Evolutionary conservation across 768 basidiomycete species (phyloP).

Genomic region (Boletus tylopilopsis): DNA sequence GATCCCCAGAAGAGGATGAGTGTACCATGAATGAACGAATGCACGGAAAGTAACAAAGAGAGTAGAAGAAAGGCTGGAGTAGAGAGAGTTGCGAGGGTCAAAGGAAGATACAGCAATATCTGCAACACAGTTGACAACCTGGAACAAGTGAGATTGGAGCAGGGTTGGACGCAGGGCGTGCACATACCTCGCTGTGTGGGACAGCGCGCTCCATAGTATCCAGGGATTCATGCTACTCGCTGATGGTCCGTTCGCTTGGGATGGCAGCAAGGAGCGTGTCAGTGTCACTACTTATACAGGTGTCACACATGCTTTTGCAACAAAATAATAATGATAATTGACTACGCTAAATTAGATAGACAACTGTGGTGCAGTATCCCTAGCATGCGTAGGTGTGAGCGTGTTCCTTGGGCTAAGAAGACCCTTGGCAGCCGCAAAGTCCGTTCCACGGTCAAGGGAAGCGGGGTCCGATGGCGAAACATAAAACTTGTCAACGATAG

Average conservation of each 20-base stretch:
- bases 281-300: no score
- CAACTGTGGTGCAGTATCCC: conserved; percentile 19
- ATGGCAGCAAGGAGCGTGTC: not conserved
- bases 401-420: conserved; percentile 59
- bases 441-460: conserved; percentile 61
- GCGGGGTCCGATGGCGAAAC: conserved; percentile 84
- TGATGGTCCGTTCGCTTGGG: not conserved
- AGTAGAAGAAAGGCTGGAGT: conserved; percentile 76
- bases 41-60: conserved; percentile 70
- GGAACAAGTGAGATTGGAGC: conserved; percentile 8
- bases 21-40: conserved; percentile 81
- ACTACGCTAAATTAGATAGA: conserved; percentile 13
- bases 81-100: conserved; percentile 81
- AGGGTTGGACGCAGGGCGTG: not conserved
- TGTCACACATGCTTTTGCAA: not conserved
- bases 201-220: conserved; percentile 62
- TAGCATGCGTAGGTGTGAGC: conserved; percentile 19
- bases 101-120: conserved; percentile 78
- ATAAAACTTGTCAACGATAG: conserved; percentile 90
- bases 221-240: conserved; percentile 45
- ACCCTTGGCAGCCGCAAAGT: conserved; percentile 89
- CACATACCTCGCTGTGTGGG: conserved; percentile 57
- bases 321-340: not conserved
- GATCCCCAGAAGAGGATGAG: conserved; percentile 70
- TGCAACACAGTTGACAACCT: conserved; percentile 77